These are phyloP conservation scores for Apiospora saccharicola DNA, from an alignment of 2,329 filamentous ascomycete species.

Conservation along the genomic window DNA sequence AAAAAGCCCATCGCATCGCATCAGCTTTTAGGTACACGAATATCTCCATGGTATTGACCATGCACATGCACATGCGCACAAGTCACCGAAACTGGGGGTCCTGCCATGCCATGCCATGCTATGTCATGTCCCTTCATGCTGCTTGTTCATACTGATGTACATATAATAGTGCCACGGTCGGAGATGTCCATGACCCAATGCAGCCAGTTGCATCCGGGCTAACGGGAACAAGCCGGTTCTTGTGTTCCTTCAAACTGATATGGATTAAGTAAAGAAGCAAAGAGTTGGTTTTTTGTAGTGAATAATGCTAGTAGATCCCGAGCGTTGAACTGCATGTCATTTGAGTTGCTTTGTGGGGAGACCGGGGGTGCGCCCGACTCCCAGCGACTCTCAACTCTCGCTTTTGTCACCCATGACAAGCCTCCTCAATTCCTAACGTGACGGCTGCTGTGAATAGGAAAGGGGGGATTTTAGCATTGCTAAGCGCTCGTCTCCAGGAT, in stretches of 20 bases:
- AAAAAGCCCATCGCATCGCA: background rate
- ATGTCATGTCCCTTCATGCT: background rate
- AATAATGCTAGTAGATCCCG: background rate
- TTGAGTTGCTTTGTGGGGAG: conserved; percentile 14
- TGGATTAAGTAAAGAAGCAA: background rate
- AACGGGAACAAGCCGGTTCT: background rate
- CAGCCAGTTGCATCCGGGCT: background rate
- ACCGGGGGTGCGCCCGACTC: background rate
- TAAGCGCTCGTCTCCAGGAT: too few species aligned
- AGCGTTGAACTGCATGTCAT: conserved; percentile 9
- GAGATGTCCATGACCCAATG: background rate
- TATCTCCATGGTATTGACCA: background rate
- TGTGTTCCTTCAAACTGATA: too few species aligned
- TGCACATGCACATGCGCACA: conserved; percentile 4
- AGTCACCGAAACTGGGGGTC: background rate
- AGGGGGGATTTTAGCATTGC: background rate
- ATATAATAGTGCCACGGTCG: background rate
- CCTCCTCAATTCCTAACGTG: background rate
- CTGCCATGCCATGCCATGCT: background rate
- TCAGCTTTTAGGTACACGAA: background rate
- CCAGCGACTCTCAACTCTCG: background rate
- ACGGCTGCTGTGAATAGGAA: background rate
- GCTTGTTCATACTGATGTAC: background rate
- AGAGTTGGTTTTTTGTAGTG: background rate
- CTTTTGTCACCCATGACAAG: background rate